Base-by-base conservation (phyloP, 495 filamentous ascomycete genomes). In the Staphylotrichum longicolle region DNA sequence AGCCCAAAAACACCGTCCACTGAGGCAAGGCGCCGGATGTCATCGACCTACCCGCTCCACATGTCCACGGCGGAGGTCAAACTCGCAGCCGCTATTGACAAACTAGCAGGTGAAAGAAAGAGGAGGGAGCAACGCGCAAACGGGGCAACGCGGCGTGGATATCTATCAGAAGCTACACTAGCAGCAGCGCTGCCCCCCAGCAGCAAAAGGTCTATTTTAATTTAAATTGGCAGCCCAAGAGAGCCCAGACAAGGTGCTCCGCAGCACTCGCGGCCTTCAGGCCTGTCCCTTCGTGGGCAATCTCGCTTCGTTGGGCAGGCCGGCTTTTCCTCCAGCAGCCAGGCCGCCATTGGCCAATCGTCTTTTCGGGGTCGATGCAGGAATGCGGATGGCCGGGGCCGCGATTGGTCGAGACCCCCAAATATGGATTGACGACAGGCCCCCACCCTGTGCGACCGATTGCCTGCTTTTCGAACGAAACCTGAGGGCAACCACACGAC, bases 301-400 rank as follows among this genome's bases (percentile, higher is more conserved):
- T 70, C 52, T 70, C 68, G 68, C 68, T 70, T 68, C 52, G 40
- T 52, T 54, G 53, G 2, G 45, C 59, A 20, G 37, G 34, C 54
- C 54, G 66, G 50, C 58, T 68, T 52, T 61, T 32, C 40, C 60
- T 46, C 41, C 20, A 27, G 39, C 37, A 42, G 34, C 41, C 60
- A 55, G 37, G 14, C 42, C 55, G 14, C 47, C 40, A 64, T 69
- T 66, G 67, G 61, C 65, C 62, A 68, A 70, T 67, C 67, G 60
- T 11, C 8, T 3, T 20, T 11, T n/a, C 32, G 2, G 5, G 45
- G 41, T 20, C 35, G 48, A 40, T 60, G 66, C 61, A 54, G 58
- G 54, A 60, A 51, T 54, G 58, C 51, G 46, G 58, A 42, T 34
- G 41, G 6, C 40, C 42, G 46, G 9, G 33, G 30, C 10, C 41